Base-by-base conservation (phyloP, 495 filamentous ascomycete genomes). In the Penicillium roqueforti region DNA sequence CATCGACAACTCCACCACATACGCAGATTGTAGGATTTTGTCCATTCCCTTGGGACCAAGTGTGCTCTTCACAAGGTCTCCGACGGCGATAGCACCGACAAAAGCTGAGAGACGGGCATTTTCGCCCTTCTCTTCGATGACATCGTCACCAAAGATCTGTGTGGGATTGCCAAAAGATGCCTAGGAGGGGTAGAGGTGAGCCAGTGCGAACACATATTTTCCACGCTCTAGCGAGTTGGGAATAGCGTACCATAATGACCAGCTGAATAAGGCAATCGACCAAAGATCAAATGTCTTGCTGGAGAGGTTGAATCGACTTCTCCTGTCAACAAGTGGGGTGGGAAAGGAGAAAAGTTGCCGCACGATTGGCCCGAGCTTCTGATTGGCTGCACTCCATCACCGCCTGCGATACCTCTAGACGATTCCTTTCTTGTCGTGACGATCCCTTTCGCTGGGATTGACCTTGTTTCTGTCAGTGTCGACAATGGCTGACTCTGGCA, bases 41-140 rank as follows among this genome's bases (percentile, higher is more conserved):
- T 98, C 95, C 95, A 97, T 97, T 62, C 93, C 93, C 77, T 97
- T 97, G 2, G 93, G 95, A 11, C 93, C 93, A 13, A 98, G 77
- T 8, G 93, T 98, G 68, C 88, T 93, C 82, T 98, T 98, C 22
- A 98, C 93, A 61, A 95, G 69, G 68, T 97, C 95, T 40, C 93
- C 93, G 36, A 98, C 92, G 26, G 93, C 93, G 66, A 98, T 97
- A 62, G 95, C 93, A 67, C 92, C 92, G 42, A 97, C 92, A 60
- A 97, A 98, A 47, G 91, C 91, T 1, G 89, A 89, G 55, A 98
- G 84, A 82, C 93, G 90, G 57, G 93, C 93, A 87, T 98, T 98
- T 78, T 98, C 93, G 63, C 93, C 93, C 74, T 96, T 97, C 80
- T 98, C 92, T 77, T 98, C 90, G 47, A 86, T 91, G 53, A 95